These are phyloP conservation scores for Trametes polyzona DNA, from an alignment of 1,284 basidiomycete species.

Conservation along the genomic window DNA sequence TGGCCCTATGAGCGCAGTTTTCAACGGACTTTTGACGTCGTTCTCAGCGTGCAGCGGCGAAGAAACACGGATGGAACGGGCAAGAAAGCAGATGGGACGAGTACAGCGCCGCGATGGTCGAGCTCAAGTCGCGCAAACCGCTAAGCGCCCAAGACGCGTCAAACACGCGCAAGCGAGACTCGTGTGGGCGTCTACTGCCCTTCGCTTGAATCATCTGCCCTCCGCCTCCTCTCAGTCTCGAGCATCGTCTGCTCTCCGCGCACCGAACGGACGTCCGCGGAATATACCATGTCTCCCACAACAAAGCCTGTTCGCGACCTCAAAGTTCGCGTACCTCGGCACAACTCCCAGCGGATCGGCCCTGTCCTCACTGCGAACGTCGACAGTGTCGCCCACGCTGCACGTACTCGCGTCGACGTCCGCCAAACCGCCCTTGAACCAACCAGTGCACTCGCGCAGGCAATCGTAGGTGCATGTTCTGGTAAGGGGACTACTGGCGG, in stretches of 20 bases:
- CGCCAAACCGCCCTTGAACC: slow-evolving; percentile 66
- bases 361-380: slow-evolving; percentile 63
- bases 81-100: neutral
- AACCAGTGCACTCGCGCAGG: slow-evolving; percentile 51
- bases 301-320: slow-evolving; percentile 51
- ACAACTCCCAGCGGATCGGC: slow-evolving; percentile 73
- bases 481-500: neutral
- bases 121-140: slow-evolving; percentile 15
- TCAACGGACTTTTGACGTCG: neutral
- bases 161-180: slow-evolving; percentile 4
- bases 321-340: slow-evolving; percentile 69
- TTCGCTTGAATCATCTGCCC: neutral
- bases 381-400: slow-evolving; percentile 53
- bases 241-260: neutral
- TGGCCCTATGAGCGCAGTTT: neutral
- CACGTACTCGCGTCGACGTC: slow-evolving; percentile 55
- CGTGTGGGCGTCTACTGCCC: neutral
- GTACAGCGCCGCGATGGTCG: slow-evolving; percentile 13
- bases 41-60: neutral
- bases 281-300: slow-evolving; percentile 55
- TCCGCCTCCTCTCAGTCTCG: neutral
- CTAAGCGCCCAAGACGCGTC: slow-evolving; percentile 22
- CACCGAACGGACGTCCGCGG: neutral
- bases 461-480: slow-evolving; percentile 55
- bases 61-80: neutral